Percentiles rank a stretch among this genome's conserved stretches.
phyloP scores from a whole-genome alignment of 129 eudicot genomes.

The carrot (Daucus carota) region DNA sequence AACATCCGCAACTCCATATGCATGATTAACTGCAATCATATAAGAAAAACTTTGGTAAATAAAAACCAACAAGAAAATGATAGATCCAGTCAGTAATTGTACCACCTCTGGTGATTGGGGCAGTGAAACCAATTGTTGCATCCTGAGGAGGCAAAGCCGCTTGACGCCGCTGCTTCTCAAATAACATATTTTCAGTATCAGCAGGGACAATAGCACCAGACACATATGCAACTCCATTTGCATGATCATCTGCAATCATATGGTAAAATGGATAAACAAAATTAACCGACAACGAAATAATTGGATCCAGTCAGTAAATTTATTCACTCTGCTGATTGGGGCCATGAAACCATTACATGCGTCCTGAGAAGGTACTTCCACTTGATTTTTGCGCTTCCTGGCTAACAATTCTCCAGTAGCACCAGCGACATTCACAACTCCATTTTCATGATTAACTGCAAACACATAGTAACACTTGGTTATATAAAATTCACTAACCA shows the following conservation, averaged over 20 bases:
- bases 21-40: too few species aligned
- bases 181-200: too few species aligned
- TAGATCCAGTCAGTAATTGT: background rate
- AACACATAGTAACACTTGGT: background rate
- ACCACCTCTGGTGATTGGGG: background rate
- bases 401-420: too few species aligned
- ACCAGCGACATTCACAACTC: too few species aligned
- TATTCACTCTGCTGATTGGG: background rate
- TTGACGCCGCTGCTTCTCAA: background rate
- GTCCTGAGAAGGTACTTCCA: background rate
- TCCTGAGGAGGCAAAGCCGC: background rate
- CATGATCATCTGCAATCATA: too few species aligned
- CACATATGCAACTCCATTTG: too few species aligned
- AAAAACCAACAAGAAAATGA: background rate
- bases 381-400: background rate
- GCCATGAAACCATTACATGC: background rate
- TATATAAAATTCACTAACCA: background rate
- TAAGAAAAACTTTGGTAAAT: background rate
- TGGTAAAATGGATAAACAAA: background rate
- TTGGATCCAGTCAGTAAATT: background rate
- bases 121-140: background rate
- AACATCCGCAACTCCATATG: too few species aligned
- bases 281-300: background rate
- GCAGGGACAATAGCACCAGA: too few species aligned
- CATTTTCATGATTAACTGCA: too few species aligned